phyloP scores from a whole-genome alignment of 345 rosid genomes.

The Rhodamnia rubescens region DNA sequence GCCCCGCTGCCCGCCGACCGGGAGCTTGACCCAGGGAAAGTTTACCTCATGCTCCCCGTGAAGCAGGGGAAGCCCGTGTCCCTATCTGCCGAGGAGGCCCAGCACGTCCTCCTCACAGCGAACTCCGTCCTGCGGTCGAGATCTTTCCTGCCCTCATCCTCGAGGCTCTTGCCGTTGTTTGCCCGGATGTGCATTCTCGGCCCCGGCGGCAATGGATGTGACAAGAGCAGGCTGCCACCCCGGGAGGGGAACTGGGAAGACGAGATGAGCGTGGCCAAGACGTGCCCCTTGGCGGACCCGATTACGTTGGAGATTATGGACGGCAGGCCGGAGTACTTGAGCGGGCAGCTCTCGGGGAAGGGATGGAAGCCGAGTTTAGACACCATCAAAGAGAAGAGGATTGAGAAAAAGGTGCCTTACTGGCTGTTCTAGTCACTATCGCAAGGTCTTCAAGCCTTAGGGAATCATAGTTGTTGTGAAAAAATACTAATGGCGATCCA shows the following conservation, averaged over 20 bases:
- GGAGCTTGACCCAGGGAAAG: slow-evolving; percentile 39
- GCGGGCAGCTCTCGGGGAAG: slow-evolving; percentile 51
- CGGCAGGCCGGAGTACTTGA: slow-evolving; percentile 39
- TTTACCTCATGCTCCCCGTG: slow-evolving; percentile 56
- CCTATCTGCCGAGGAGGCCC: slow-evolving; percentile 37
- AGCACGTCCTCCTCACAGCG: slow-evolving; percentile 28
- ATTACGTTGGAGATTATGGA: not conserved
- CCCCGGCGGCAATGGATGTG: not conserved
- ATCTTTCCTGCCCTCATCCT: slow-evolving; percentile 2
- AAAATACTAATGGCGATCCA: not conserved
- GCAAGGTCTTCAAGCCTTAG: not conserved
- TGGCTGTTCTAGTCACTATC: slow-evolving; percentile 25
- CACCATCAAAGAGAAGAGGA: slow-evolving; percentile 59
- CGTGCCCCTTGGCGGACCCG: not conserved
- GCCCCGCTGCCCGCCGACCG: slow-evolving; percentile 64
- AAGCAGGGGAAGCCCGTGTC: slow-evolving; percentile 32
- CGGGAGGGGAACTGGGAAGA: slow-evolving; percentile 2
- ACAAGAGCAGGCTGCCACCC: not conserved
- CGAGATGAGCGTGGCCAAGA: not conserved
- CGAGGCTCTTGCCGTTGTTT: slow-evolving; percentile 41
- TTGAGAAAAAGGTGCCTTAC: slow-evolving; percentile 27
- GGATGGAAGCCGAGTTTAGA: slow-evolving; percentile 86
- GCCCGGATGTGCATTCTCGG: slow-evolving; percentile 21
- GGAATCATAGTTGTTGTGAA: not conserved
- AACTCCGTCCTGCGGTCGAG: slow-evolving; percentile 35